These are phyloP conservation scores for Oryza officinalis DNA, from an alignment of 176 grass and related monocot genomes.

Conservation along the genomic window DNA sequence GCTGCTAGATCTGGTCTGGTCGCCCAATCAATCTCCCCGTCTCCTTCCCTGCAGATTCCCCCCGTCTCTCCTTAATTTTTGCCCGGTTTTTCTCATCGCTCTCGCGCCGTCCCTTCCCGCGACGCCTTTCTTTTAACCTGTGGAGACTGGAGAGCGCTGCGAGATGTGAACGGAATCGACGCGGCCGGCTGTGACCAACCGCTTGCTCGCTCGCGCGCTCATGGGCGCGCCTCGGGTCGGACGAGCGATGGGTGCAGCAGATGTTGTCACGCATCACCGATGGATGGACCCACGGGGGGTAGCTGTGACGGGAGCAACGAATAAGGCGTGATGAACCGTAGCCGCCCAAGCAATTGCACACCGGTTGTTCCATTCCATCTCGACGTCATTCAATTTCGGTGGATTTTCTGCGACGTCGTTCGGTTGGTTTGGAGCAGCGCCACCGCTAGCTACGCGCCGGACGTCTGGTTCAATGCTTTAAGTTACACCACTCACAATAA, in stretches of 20 bases:
- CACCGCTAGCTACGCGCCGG: neutral
- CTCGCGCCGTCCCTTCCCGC: neutral
- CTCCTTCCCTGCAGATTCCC: neutral
- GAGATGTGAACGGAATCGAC: slow-evolving; percentile 18
- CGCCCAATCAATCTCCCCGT: neutral
- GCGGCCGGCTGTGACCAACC: too few relatives aligned
- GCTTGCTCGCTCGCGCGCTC: too few relatives aligned
- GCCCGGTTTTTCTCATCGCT: too few relatives aligned
- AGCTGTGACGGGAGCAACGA: neutral
- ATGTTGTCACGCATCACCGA: neutral
- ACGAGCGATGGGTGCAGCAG: neutral
- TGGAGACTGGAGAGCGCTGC: neutral
- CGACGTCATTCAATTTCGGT: neutral
- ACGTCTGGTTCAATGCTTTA: neutral
- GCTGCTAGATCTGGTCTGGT: neutral
- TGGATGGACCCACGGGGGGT: neutral
- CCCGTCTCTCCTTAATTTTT: neutral
- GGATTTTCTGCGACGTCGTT: neutral
- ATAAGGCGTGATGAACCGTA: neutral
- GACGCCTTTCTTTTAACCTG: neutral
- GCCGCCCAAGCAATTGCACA: neutral
- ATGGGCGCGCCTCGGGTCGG: too few relatives aligned
- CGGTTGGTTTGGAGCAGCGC: neutral
- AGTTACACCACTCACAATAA: neutral
- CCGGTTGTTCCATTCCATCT: neutral